Evolutionary conservation across 345 rosid species (phyloP), one percentile per base, ranked within the genome.

Genomic region (Rhodamnia argentea): DNA sequence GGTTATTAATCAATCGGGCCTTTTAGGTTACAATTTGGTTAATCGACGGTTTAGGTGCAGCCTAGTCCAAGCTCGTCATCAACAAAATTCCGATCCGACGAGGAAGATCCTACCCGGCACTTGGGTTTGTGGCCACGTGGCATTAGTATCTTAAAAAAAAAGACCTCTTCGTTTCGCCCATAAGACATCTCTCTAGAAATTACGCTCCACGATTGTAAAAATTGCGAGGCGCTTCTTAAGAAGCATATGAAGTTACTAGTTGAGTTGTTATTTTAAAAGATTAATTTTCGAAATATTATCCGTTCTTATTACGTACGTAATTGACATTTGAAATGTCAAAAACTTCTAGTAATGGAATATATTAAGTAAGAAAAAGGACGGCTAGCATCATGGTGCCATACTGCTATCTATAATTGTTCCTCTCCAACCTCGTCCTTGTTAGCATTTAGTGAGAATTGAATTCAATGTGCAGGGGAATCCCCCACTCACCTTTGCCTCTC

Each of bases 271-370:
- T 11, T 10, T 60, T 62, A 62, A 0, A 15, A 29, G 18, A 62
- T 62, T 18, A 62, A 62, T 3, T 62, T 62, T 1, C 3, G 20
- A 16, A 32, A 29, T 27, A 62, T 29, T 62, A 14, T 29, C 20
- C 2, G 7, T 23, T 81, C 2, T 11, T 2, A 0, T 44, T 52
- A 44, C 1, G 8, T 3, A n/a, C 3, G 53, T 0, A 42, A 81
- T 42, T 22, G 4, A 23, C 7, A 81, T n/a, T 23, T 50, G 52
- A 50, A 11, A 10, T 50, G 3, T 50, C 52, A 47, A 47, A 47
- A 47, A 47, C 51, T 47, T 47, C 10, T 47, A 11, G 7, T 47
- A 47, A 47, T 47, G 51, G 12, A 47, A 47, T 47, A 47, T 47
- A 52, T 52, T 52, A 52, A 52, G 18, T 14, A 16, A 52, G 6